Conservation (phyloP, 371 early-diverging fungal species). For the Saksenaea oblongispora region DNA sequence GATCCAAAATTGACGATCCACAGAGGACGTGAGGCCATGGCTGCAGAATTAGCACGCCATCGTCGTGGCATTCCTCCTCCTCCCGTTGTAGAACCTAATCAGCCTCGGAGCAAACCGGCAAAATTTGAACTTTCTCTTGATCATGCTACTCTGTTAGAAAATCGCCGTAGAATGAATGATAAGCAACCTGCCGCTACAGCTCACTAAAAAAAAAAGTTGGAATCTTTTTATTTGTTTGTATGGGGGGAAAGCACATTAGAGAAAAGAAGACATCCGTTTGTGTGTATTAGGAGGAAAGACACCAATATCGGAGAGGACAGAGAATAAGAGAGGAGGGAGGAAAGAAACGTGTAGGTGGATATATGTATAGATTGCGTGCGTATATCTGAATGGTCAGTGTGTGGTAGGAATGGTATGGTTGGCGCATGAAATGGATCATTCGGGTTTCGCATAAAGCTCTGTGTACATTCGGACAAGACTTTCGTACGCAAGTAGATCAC, state of each 20-base stretch:
- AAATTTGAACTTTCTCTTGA: conserved; percentile 19
- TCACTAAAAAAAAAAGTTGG: background rate
- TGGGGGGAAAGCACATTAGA: background rate
- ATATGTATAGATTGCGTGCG: background rate
- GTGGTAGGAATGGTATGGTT: background rate
- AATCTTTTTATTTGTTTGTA: background rate
- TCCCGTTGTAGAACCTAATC: background rate
- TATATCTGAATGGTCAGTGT: background rate
- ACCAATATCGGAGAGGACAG: background rate
- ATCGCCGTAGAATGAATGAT: conserved; percentile 9
- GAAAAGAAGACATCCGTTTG: background rate
- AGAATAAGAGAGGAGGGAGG: background rate
- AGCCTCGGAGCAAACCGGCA: conserved; percentile 3
- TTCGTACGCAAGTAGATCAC: conserved; percentile 84
- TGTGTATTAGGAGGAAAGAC: background rate
- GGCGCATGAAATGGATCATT: conserved; percentile 16
- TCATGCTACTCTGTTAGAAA: conserved; percentile 22
- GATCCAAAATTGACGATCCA: background rate
- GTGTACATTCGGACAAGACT: conserved; percentile 89
- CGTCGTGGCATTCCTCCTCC: conserved; percentile 7
- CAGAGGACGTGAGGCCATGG: background rate
- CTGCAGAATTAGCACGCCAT: background rate
- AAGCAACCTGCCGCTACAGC: background rate
- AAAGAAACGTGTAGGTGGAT: too few species aligned
- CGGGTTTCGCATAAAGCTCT: conserved; percentile 59